Evolutionary conservation across 306 rosid species (phyloP), one percentile per base, ranked within the genome.

Genomic region (Pyrus communis): DNA sequence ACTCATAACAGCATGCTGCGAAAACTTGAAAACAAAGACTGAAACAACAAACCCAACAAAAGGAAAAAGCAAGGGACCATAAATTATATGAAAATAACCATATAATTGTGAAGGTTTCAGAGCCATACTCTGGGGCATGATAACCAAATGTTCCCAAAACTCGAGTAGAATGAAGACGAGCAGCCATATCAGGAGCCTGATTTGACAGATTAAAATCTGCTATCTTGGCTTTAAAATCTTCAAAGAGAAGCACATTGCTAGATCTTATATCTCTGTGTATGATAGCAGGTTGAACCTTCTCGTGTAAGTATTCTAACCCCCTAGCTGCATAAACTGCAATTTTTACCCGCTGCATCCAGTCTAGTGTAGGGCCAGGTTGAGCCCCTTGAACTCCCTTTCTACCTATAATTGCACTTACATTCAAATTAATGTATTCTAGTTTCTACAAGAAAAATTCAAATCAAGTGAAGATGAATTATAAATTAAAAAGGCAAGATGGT

Each of bases 331-430:
- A 87, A 66, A 86, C 87, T 54, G 89, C 89, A 71, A 86, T 86
- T 80, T 85, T 86, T 67, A 86, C 87, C 61, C 89, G 81, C 87
- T 86, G 89, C 65, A 86, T 78, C 89, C 89, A 86, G 63, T 83
- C 89, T 57, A 86, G 85, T 30, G 86, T 85, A 2, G 89, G 89
- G 68, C 89, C 89, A 11, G 89, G 89, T 49, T 86, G 89, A 9
- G 89, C 89, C 52, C 89, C 89, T 73, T 86, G 89, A 67, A 86
- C 89, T 78, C 89, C 89, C 76, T 86, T 86, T 82, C 89, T 80
- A 65, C 89, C 89, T 86, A 57, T 49, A 75, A 70, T 58, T 57
- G 35, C 43, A 72, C 28, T 67, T 13, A 23, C 69, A 46, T 46
- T 70, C n/a, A 45, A 60, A 27, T 66, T 11, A 25, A 66, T 4